Evolutionary conservation across 257 asterid species (phyloP).

Genomic region (Fraxinus anomala): DNA sequence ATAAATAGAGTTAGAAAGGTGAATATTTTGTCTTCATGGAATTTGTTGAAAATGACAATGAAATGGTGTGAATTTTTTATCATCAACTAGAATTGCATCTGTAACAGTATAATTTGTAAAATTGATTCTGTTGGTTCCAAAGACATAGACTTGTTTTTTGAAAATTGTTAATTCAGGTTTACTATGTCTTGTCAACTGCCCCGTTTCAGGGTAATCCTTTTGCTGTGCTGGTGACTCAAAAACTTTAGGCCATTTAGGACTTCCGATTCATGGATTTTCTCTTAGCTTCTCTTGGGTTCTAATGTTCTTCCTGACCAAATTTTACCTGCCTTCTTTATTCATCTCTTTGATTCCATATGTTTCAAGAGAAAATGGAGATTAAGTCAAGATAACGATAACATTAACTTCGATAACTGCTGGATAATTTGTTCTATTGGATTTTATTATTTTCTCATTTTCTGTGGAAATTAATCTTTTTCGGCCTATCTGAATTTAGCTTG

Average conservation of each 20-base stretch:
- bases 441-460: background rate
- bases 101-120: background rate
- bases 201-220: background rate
- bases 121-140: background rate
- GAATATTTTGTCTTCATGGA: background rate
- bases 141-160: background rate
- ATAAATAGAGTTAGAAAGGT: background rate
- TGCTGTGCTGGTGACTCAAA: background rate
- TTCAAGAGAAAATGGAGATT: background rate
- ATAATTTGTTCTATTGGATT: background rate
- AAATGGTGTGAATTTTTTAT: background rate
- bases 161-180: background rate
- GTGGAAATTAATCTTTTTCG: background rate
- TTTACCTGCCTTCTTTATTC: background rate
- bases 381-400: background rate
- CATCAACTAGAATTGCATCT: background rate
- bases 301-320: background rate
- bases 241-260: background rate
- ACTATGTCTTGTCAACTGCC: background rate
- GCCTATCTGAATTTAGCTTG: background rate
- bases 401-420: background rate
- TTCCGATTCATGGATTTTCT: background rate
- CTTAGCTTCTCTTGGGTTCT: background rate
- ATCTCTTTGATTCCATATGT: background rate
- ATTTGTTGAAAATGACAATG: background rate